A percentile compares a stretch with the other conserved stretches of the same genome.
Evolutionary conservation across 148 eudicot species (phyloP).

Genomic region (Talinum fruticosum): DNA sequence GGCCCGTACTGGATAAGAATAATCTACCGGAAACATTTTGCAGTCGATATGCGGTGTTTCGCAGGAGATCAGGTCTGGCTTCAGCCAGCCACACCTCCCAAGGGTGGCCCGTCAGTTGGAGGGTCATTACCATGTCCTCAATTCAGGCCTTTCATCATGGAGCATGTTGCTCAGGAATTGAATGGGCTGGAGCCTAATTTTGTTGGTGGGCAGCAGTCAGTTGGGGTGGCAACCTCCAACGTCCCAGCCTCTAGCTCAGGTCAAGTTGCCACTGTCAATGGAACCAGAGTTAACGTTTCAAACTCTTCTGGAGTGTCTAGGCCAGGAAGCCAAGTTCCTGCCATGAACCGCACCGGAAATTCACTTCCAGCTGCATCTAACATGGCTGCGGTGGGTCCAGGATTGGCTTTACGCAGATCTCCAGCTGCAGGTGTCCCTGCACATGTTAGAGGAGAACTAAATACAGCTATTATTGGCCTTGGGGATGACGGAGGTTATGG

Average conservation of each 20-base stretch:
- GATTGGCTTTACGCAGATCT: conserved; percentile 66
- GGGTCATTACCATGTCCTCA: conserved; percentile 99
- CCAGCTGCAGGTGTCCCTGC: conserved; percentile 83
- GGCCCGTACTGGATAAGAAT: conserved; percentile 98
- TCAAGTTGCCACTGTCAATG: conserved; percentile 46
- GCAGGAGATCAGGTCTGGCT: conserved; percentile 99
- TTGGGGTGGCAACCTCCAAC: conserved; percentile 46
- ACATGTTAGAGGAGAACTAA: conserved; percentile 92
- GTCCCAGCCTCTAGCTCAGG: conserved; percentile 43
- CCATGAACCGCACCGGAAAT: conserved; percentile 59
- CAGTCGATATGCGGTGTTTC: conserved; percentile 99
- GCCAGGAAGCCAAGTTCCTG: conserved; percentile 52
- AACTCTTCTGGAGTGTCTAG: conserved; percentile 53
- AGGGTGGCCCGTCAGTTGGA: conserved; percentile 86
- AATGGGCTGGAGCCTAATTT: conserved; percentile 90
- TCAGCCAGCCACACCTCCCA: conserved; percentile 99
- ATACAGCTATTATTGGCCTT: conserved; percentile 97
- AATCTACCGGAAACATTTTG: conserved; percentile 84
- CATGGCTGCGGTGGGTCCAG: conserved; percentile 45
- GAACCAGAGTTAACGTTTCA: conserved; percentile 53
- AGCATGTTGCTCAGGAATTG: conserved; percentile 98
- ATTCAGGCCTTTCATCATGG: conserved; percentile 98
- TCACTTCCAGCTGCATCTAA: conserved; percentile 53
- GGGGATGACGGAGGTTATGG: conserved; percentile 99
- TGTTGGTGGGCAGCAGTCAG: conserved; percentile 59